These are phyloP conservation scores for Zymoseptoria pseudotritici DNA, from an alignment of 2,329 filamentous ascomycete species.

Conservation along the genomic window DNA sequence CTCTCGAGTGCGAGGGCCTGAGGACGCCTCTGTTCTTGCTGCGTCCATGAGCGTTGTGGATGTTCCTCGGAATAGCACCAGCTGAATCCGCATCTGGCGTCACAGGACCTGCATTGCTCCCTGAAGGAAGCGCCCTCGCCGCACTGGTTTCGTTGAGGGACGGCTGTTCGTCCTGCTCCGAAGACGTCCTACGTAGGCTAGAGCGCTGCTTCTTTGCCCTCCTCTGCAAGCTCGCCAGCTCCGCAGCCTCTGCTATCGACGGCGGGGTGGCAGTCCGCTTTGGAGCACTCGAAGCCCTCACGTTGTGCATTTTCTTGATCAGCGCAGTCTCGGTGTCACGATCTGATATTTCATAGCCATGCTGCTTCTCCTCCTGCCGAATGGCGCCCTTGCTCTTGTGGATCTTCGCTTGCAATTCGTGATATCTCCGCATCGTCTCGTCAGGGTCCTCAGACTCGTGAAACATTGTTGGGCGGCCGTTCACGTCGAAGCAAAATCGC, in stretches of 20 bases:
- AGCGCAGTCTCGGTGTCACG: slow-evolving; percentile 8
- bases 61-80: slow-evolving; percentile 14
- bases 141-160: slow-evolving; percentile 22
- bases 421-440: slow-evolving; percentile 43
- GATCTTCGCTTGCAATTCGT: slow-evolving; percentile 23
- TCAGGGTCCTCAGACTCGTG: slow-evolving; percentile 53
- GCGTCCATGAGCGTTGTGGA: slow-evolving; percentile 9
- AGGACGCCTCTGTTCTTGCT: slow-evolving; percentile 13
- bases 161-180: slow-evolving; percentile 21
- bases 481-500: slow-evolving; percentile 67
- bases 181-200: slow-evolving; percentile 23
- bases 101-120: slow-evolving; percentile 22
- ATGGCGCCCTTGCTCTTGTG: slow-evolving; percentile 24
- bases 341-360: slow-evolving; percentile 21
- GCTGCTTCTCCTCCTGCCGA: slow-evolving; percentile 19
- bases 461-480: slow-evolving; percentile 54
- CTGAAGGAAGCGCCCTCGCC: slow-evolving; percentile 12
- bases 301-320: slow-evolving; percentile 15
- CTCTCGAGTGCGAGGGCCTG: slow-evolving; percentile 19
- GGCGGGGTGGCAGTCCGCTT: slow-evolving; percentile 47
- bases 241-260: slow-evolving; percentile 48
- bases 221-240: slow-evolving; percentile 42
- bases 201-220: slow-evolving; percentile 44
- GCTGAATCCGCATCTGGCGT: slow-evolving; percentile 29
- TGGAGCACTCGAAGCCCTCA: slow-evolving; percentile 28